Conservation (phyloP, 148 eudicot genomes). For the Dianthus caryophyllus region DNA sequence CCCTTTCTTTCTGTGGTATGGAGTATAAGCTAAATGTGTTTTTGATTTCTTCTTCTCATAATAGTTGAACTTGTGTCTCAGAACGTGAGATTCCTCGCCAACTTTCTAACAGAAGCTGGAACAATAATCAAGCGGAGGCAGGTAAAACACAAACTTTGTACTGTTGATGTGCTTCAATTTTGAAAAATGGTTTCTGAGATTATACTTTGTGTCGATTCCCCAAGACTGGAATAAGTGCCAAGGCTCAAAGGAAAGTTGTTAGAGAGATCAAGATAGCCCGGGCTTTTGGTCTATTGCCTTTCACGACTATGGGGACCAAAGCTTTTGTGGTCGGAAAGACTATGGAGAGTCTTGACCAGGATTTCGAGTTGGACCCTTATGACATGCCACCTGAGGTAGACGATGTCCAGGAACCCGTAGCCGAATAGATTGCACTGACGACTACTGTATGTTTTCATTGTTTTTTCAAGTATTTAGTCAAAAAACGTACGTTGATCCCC, state of each 20-base stretch:
- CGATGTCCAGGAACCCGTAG: constrained; percentile 21
- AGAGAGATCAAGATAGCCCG: constrained; percentile 95
- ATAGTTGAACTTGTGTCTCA: constrained; percentile 1
- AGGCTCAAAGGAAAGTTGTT: constrained; percentile 92
- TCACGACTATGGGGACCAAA: constrained; percentile 87
- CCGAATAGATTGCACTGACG: constrained; percentile 11
- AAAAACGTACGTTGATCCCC: background rate
- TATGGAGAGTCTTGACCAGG: constrained; percentile 58
- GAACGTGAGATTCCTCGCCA: constrained; percentile 86
- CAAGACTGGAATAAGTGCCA: constrained; percentile 86
- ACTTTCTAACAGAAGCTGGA: constrained; percentile 88
- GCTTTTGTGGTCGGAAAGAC: constrained; percentile 51
- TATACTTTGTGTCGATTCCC: constrained; percentile 1
- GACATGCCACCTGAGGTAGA: constrained; percentile 31
- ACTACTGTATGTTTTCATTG: background rate
- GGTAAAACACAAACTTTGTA: constrained; percentile 38
- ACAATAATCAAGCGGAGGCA: constrained; percentile 78
- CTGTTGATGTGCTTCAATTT: background rate
- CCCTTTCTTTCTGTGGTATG: background rate
- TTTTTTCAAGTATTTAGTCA: background rate
- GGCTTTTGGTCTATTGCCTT: constrained; percentile 84
- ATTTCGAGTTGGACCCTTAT: constrained; percentile 40
- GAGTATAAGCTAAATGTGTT: background rate
- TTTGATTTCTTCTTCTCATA: background rate
- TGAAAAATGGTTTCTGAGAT: constrained; percentile 3